Evolutionary conservation across 305 asterid genomes (phyloP).

Genomic region (Fraxinus latifolia): DNA sequence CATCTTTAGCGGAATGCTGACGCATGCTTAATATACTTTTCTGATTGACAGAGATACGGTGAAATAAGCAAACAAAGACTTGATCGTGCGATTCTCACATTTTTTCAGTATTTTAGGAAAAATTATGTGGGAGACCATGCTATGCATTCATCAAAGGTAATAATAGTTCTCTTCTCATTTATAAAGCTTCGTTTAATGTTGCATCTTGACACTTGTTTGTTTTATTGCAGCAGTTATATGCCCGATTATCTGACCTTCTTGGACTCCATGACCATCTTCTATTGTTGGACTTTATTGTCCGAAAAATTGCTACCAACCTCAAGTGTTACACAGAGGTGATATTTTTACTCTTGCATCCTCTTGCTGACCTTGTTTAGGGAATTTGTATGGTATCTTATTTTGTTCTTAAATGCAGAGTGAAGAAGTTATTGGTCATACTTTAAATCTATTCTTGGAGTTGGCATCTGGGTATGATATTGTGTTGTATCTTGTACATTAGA

Average conservation of each 20-base stretch:
- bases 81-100: conserved; percentile 89
- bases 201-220: conserved; percentile 27
- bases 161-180: conserved; percentile 4
- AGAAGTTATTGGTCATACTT: conserved; percentile 87
- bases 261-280: conserved; percentile 93
- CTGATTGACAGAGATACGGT: conserved; percentile 65
- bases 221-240: conserved; percentile 90
- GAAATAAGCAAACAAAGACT: conserved; percentile 91
- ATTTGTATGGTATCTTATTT: conserved; percentile 25
- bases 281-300: conserved; percentile 74
- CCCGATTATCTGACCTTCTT: conserved; percentile 86
- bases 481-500: conserved; percentile 2
- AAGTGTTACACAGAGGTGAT: conserved; percentile 85
- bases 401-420: conserved; percentile 58
- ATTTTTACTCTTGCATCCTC: conserved; percentile 9
- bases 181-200: conserved; percentile 16
- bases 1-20: conserved; percentile 28
- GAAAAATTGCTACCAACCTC: conserved; percentile 85
- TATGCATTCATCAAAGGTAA: conserved; percentile 95
- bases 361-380: conserved; percentile 18
- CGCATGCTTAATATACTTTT: conserved; percentile 20
- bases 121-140: conserved; percentile 97
- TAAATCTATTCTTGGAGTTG: conserved; percentile 87
- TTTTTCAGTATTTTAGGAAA: conserved; percentile 87
- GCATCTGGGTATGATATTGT: conserved; percentile 77